phyloP scores from a whole-genome alignment of 2,329 filamentous ascomycete species.

The Botrytis galanthina region DNA sequence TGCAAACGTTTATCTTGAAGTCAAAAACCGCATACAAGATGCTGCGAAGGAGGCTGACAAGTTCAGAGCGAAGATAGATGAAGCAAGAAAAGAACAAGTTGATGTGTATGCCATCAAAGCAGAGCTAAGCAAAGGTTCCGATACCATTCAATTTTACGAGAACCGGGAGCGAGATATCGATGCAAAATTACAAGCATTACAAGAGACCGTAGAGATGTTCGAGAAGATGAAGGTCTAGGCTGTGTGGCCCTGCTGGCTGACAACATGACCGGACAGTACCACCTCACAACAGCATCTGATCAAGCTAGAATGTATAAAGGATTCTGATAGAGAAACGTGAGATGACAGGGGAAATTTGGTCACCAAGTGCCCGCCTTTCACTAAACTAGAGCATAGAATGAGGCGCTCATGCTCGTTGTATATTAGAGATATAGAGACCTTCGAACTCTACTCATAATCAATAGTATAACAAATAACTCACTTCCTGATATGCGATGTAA shows the following conservation, averaged over 20 bases:
- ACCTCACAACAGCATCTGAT: neutral
- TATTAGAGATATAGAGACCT: neutral
- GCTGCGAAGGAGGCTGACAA: neutral
- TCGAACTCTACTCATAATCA: neutral
- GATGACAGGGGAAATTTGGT: neutral
- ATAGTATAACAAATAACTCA: neutral
- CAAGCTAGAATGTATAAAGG: neutral
- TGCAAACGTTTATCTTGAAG: neutral
- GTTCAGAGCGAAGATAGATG: neutral
- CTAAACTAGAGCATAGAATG: neutral
- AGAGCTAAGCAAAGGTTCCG: neutral
- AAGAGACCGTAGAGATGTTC: neutral
- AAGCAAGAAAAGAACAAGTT: neutral
- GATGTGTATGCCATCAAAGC: neutral
- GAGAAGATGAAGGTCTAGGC: neutral
- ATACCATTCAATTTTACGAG: neutral
- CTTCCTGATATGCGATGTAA: neutral
- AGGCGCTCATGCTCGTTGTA: neutral
- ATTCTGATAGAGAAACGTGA: neutral
- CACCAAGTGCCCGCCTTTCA: neutral
- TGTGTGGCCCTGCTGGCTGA: neutral
- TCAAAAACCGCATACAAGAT: neutral
- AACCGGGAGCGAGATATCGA: neutral
- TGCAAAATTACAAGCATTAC: neutral
- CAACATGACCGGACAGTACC: neutral